These are phyloP conservation scores for Sordariomycetes sp. DNA, from an alignment of 2,329 filamentous ascomycete species.

Conservation along the genomic window DNA sequence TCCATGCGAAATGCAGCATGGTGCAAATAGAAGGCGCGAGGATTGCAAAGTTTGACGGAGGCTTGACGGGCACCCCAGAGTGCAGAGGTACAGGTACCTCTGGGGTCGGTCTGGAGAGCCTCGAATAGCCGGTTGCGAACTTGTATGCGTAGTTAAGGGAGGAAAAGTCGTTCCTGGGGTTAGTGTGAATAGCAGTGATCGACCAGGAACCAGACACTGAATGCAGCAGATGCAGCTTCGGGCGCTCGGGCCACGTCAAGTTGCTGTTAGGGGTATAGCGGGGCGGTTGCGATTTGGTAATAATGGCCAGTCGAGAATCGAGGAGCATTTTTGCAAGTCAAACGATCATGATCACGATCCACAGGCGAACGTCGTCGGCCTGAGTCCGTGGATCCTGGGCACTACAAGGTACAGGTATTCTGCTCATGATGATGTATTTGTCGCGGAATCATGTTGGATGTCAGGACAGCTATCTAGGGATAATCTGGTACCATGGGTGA, in stretches of 20 bases:
- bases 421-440: too few relatives aligned
- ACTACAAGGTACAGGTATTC: too few relatives aligned
- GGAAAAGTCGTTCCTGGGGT: not conserved
- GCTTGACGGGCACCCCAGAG: not conserved
- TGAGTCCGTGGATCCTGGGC: too few relatives aligned
- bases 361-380: too few relatives aligned
- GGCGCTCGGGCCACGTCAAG: constrained; percentile 2
- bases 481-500: too few relatives aligned
- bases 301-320: constrained; percentile 9
- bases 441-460: too few relatives aligned
- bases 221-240: too few relatives aligned
- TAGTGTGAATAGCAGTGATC: constrained; percentile 12
- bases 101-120: constrained; percentile 4
- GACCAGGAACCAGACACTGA: constrained; percentile 20
- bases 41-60: not conserved
- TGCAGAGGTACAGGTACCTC: constrained; percentile 1
- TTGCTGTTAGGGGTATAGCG: constrained; percentile 20
- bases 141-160: not conserved
- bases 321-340: constrained; percentile 8
- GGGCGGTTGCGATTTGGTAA: constrained; percentile 20
- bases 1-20: not conserved
- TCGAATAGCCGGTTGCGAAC: constrained; percentile 5
- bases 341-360: constrained; percentile 21
- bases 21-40: not conserved
- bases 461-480: too few relatives aligned